These are phyloP conservation scores for Puccinia horiana DNA, from an alignment of 1,284 basidiomycete genomes.

Conservation along the genomic window DNA sequence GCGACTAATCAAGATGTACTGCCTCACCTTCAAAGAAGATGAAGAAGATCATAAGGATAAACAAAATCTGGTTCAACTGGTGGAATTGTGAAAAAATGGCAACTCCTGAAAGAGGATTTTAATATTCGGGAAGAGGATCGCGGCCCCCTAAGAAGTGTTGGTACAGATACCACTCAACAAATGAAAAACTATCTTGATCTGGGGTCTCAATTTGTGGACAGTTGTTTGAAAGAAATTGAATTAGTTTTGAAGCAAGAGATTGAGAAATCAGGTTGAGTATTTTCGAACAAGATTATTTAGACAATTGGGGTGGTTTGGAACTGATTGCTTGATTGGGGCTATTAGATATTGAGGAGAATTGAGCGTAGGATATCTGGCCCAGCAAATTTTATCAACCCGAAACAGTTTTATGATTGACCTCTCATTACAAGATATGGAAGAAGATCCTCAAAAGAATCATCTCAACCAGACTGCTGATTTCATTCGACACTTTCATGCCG, in stretches of 20 bases:
- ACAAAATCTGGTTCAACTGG: too few species aligned
- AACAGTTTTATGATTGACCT: slow-evolving; percentile 31
- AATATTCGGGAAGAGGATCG: slow-evolving; percentile 3
- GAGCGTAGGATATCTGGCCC: slow-evolving; percentile 19
- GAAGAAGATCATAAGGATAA: background rate
- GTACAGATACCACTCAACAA: background rate
- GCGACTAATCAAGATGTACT: too few species aligned
- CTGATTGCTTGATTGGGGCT: background rate
- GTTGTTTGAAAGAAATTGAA: slow-evolving; percentile 8
- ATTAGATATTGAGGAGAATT: slow-evolving; percentile 26
- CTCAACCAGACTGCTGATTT: background rate
- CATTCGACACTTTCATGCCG: background rate
- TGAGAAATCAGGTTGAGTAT: slow-evolving; percentile 12
- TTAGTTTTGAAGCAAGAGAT: background rate
- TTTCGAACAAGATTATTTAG: background rate
- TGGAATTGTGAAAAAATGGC: background rate
- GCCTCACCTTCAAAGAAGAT: background rate
- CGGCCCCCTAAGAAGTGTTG: background rate
- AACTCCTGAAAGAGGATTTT: slow-evolving; percentile 25
- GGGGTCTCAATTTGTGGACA: background rate
- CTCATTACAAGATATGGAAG: background rate
- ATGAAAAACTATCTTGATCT: slow-evolving; percentile 11
- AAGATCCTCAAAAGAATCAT: background rate
- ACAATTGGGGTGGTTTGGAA: background rate
- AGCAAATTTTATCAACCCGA: slow-evolving; percentile 20